A percentile compares a stretch with the other conserved stretches of the same genome.
Evolutionary conservation across 257 asterid species (phyloP).

Genomic region (Solanum gracilifrons): DNA sequence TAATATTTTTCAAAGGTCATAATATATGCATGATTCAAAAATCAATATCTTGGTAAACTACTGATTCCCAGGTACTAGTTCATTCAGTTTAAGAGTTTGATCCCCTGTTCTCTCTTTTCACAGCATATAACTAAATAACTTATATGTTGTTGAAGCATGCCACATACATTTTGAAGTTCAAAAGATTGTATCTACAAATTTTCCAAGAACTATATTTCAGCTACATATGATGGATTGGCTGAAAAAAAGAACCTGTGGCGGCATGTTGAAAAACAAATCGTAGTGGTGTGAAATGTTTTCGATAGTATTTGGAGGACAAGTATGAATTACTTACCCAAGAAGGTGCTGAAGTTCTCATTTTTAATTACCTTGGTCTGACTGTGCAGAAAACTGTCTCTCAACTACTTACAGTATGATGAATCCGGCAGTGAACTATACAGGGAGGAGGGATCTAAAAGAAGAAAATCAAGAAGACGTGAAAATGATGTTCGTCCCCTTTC

Average conservation of each 20-base stretch:
- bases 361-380: conserved; percentile 11
- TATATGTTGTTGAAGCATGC: neutral
- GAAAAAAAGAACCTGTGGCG: neutral
- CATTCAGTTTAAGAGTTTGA: neutral
- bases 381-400: conserved; percentile 63
- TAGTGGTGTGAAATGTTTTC: neutral
- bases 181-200: neutral
- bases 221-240: neutral
- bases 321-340: neutral
- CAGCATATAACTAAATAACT: neutral
- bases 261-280: neutral
- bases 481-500: conserved; percentile 40
- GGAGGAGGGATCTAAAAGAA: conserved; percentile 62
- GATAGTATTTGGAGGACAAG: neutral
- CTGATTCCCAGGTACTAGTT: neutral
- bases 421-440: conserved; percentile 28
- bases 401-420: conserved; percentile 52
- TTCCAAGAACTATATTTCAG: neutral
- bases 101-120: neutral
- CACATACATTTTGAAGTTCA: neutral
- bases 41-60: neutral
- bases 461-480: conserved; percentile 53
- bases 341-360: neutral
- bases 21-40: neutral
- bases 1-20: neutral